Base-by-base conservation (phyloP, 179 eudicot species). In the Gypsophila paniculata region DNA sequence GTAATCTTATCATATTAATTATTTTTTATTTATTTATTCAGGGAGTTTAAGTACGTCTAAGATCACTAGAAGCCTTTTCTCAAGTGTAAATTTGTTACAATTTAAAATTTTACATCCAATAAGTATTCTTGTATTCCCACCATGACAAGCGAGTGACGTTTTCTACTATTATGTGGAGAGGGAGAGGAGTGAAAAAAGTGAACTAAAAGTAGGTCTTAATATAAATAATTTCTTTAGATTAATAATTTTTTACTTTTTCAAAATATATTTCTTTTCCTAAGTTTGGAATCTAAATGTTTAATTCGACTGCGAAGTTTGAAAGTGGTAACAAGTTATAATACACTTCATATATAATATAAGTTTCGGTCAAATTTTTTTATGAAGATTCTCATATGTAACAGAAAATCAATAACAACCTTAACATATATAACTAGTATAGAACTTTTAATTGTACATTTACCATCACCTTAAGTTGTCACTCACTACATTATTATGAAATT, bases 141-240 rank as follows among this genome's bases (percentile, higher is more conserved):
- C 34, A 71, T 65, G 70, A 65, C 71, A 53, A 55, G 4, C 39
- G 26, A 36, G 12, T 73, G 62, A 73, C 55, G 61, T 53, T 64
- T 63, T 13, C 23, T 62, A 62, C 17, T 42, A 62, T 29, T 62
- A 14, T 62, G 36, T 53, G 4, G 63, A 65, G 55, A 73, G 42
- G 34, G 22, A 53, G 51, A 65, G 23, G 54, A 64, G 71, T 21
- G 4, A 17, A 57, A 22, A 53, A 66, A 48, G 46, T 15, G 66
- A 4, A 17, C 18, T 62, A 34, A 34, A 17, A 46, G 52, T 46
- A 46, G 52, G 52, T 46, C 52, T 46, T 46, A 6, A 61, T 29
- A n/a, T 15, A 61, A 6, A 18, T 18, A 63, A 23, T 6, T 38
- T 38, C 49, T 18, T 18, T 22, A 18, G 0, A 64, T 15, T 11